These are phyloP conservation scores for Fusarium acutatum DNA, from an alignment of 2,329 filamentous ascomycete genomes.

Conservation along the genomic window DNA sequence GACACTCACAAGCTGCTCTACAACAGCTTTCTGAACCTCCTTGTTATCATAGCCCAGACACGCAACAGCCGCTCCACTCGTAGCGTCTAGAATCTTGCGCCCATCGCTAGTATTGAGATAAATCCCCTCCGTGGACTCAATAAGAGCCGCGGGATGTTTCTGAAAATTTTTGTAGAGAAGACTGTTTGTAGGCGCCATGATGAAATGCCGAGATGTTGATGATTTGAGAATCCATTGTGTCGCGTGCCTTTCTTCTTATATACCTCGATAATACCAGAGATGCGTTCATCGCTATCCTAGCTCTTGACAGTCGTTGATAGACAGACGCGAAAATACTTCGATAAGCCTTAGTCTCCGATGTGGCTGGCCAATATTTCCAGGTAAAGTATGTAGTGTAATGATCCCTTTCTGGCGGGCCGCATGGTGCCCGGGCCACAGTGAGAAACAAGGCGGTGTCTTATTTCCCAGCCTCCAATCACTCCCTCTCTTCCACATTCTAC, in stretches of 20 bases:
- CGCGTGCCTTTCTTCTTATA: not conserved
- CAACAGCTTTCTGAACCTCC: constrained; percentile 34
- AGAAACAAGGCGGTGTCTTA: not conserved
- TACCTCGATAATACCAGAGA: not conserved
- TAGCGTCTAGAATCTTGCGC: constrained; percentile 35
- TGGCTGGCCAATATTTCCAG: not conserved
- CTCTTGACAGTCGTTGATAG: not conserved
- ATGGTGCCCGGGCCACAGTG: not conserved
- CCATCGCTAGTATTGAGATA: constrained; percentile 35
- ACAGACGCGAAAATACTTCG: not conserved
- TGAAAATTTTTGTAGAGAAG: constrained; percentile 39
- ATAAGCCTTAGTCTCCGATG: not conserved
- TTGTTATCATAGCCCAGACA: constrained; percentile 37
- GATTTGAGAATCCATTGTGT: not conserved
- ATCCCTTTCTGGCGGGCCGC: not conserved
- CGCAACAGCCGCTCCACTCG: constrained; percentile 36
- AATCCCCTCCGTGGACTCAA: constrained; percentile 29
- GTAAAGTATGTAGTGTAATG: not conserved
- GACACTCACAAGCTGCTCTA: constrained; percentile 26
- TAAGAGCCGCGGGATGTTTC: constrained; percentile 31
- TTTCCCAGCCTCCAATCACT: not conserved
- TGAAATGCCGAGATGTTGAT: not conserved
- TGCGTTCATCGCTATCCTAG: not conserved
- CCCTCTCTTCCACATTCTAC: not conserved
- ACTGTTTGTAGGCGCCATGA: constrained; percentile 32